Evolutionary conservation across 306 rosid genomes (phyloP).

Genomic region (Herpetospermum pedunculosum): DNA sequence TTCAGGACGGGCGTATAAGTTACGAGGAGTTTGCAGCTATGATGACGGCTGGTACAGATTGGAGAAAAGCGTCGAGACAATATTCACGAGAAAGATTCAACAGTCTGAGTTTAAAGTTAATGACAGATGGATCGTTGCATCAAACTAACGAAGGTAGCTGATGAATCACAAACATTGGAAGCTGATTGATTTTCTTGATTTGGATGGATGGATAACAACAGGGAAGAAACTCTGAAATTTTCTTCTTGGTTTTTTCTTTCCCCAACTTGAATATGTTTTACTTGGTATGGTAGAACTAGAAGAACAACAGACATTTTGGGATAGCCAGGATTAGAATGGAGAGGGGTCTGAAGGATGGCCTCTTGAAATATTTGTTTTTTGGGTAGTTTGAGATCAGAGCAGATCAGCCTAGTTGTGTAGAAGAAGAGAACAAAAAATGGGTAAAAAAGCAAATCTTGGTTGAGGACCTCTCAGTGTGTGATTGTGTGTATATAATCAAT

Average conservation of each 20-base stretch:
- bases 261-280: background rate
- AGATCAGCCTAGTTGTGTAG: background rate
- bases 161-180: background rate
- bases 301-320: conserved; percentile 6
- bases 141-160: conserved; percentile 19
- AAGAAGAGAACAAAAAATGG: background rate
- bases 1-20: conserved; percentile 80
- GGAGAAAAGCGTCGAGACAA: conserved; percentile 97
- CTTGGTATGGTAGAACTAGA: no score
- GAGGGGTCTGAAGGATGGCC: background rate
- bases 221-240: conserved; percentile 1
- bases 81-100: conserved; percentile 95
- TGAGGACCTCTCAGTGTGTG: conserved; percentile 6
- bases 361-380: background rate
- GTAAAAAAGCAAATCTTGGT: background rate
- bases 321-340: conserved; percentile 4
- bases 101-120: conserved; percentile 79
- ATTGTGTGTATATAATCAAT: conserved; percentile 22
- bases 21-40: conserved; percentile 83
- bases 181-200: background rate
- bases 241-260: background rate
- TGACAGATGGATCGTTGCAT: conserved; percentile 91
- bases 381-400: background rate
- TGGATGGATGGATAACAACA: background rate
- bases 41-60: conserved; percentile 98